Evolutionary conservation across 345 rosid species (phyloP).

Genomic region (Noccaea caerulescens): DNA sequence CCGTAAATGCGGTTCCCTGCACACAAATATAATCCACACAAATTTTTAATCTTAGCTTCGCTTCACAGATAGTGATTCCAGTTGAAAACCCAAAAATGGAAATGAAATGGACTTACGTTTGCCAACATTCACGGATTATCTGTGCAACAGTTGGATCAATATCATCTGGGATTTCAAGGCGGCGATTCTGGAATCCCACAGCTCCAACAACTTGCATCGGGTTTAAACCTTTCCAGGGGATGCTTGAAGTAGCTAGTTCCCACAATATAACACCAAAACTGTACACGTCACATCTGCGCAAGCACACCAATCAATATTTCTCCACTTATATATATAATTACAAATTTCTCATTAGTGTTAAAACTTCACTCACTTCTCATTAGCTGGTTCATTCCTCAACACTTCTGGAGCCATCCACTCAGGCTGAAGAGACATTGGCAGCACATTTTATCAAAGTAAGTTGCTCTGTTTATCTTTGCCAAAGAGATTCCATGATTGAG

Average conservation of each 20-base stretch:
- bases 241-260: constrained; percentile 75
- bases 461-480: constrained; percentile 8
- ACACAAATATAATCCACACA: neutral
- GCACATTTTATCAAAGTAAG: constrained; percentile 18
- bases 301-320: constrained; percentile 32
- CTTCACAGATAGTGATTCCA: neutral
- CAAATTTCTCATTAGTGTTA: neutral
- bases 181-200: constrained; percentile 94
- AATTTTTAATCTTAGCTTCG: too few species aligned
- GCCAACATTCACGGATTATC: constrained; percentile 88
- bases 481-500: neutral
- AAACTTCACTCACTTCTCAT: constrained; percentile 78
- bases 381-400: constrained; percentile 92
- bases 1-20: constrained; percentile 83
- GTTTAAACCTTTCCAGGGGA: constrained; percentile 96
- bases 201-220: constrained; percentile 99
- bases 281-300: constrained; percentile 90
- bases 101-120: constrained; percentile 59
- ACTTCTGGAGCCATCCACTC: constrained; percentile 99
- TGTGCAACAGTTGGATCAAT: constrained; percentile 74
- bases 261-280: constrained; percentile 98
- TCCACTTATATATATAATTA: neutral
- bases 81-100: neutral
- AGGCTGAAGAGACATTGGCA: constrained; percentile 61
- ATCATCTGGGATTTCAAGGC: constrained; percentile 77